Percentiles rank a stretch among this genome's conserved stretches.
phyloP scores from a whole-genome alignment of 768 basidiomycete species.

The Termitomyces sp. region DNA sequence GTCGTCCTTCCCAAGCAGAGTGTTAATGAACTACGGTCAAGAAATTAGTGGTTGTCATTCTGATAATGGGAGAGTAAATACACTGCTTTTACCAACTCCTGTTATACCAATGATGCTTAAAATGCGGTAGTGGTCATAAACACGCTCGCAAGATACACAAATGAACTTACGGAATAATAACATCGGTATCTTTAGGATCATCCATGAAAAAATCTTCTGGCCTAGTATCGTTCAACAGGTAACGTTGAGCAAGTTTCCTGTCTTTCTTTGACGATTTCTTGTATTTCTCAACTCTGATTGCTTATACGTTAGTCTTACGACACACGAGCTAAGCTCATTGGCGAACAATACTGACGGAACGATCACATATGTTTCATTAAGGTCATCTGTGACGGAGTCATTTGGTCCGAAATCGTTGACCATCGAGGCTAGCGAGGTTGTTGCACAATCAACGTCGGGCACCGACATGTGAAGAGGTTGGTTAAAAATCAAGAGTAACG shows the following conservation, averaged over 20 bases:
- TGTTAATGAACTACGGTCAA: conserved; percentile 18
- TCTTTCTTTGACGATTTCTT: neutral
- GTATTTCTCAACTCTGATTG: neutral
- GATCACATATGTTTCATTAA: neutral
- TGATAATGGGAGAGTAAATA: neutral
- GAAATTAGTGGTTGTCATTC: neutral
- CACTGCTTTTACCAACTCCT: conserved; percentile 15
- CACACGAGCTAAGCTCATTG: neutral
- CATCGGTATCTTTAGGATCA: conserved; percentile 7
- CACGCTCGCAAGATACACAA: neutral
- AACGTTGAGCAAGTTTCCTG: neutral
- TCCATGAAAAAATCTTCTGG: conserved; percentile 6
- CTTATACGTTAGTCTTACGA: neutral
- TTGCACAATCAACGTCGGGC: neutral
- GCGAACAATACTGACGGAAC: conserved; percentile 2
- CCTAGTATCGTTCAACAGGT: neutral
- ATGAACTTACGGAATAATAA: conserved; percentile 12
- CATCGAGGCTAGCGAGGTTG: neutral
- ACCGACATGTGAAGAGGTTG: neutral
- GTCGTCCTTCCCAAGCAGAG: conserved; percentile 11
- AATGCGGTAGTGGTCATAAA: neutral
- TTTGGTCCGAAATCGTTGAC: neutral
- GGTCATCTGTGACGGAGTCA: neutral
- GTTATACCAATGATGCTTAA: conserved; percentile 14
- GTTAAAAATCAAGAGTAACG: neutral